These are phyloP conservation scores for Gautieria morchelliformis DNA, from an alignment of 768 basidiomycete genomes.

Conservation along the genomic window DNA sequence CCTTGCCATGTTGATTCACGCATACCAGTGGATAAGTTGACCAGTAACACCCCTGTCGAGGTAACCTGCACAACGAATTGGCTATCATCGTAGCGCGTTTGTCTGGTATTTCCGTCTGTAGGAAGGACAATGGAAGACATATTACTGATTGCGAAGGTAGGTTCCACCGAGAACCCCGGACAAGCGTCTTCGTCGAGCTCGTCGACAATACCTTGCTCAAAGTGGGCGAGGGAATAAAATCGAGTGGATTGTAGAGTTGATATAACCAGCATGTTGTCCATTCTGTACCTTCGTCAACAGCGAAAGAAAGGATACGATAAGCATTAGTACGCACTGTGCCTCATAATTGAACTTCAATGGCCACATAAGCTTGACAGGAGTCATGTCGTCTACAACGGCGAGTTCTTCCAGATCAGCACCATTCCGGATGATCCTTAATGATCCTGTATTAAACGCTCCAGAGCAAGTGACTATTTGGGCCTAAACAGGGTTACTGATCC, in stretches of 20 bases:
- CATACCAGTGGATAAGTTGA: slow-evolving; percentile 35
- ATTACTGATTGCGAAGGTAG: slow-evolving; percentile 57
- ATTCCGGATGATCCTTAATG: slow-evolving; percentile 65
- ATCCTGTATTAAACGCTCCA: slow-evolving; percentile 68
- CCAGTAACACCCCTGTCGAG: slow-evolving; percentile 38
- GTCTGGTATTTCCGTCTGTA: background rate
- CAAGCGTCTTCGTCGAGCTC: slow-evolving; percentile 8
- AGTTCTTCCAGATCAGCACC: slow-evolving; percentile 72
- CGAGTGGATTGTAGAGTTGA: slow-evolving; percentile 9
- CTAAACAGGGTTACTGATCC: slow-evolving; percentile 25
- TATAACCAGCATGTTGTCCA: slow-evolving; percentile 23
- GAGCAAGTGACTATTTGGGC: slow-evolving; percentile 81
- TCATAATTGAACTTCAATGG: slow-evolving; percentile 38
- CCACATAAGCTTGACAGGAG: slow-evolving; percentile 53
- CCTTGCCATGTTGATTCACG: slow-evolving; percentile 27
- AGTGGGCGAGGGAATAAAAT: slow-evolving; percentile 5
- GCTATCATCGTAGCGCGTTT: slow-evolving; percentile 14
- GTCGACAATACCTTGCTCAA: slow-evolving; percentile 12
- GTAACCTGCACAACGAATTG: slow-evolving; percentile 65
- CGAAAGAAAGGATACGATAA: background rate
- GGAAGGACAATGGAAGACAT: slow-evolving; percentile 22
- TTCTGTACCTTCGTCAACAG: slow-evolving; percentile 23
- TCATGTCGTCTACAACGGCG: slow-evolving; percentile 47
- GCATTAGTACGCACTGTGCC: slow-evolving; percentile 19
- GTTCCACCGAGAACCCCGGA: slow-evolving; percentile 2